Percentiles rank a stretch among this genome's conserved stretches.
Evolutionary conservation across 2,329 filamentous ascomycete genomes (phyloP).

Genomic region (Hirsutella minnesotensis): DNA sequence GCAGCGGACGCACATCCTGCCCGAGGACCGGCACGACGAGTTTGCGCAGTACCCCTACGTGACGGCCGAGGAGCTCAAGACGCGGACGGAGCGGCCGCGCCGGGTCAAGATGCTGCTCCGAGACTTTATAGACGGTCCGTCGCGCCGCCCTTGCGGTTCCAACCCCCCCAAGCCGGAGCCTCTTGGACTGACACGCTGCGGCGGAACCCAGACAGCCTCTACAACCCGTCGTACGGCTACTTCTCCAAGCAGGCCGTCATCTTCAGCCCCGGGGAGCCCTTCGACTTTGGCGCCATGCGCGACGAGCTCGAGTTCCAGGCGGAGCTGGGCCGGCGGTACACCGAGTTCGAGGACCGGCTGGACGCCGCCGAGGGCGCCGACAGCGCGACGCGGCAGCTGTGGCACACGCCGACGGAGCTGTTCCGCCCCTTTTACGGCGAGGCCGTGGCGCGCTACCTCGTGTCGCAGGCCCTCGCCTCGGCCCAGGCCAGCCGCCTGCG

Average conservation of each 20-base stretch:
- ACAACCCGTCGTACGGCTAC: conserved; percentile 91
- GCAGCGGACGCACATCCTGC: conserved; percentile 65
- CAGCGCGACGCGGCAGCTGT: conserved; percentile 73
- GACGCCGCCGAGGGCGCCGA: conserved; percentile 51
- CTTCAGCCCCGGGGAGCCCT: conserved; percentile 84
- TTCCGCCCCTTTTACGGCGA: conserved; percentile 96
- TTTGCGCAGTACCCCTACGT: conserved; percentile 75
- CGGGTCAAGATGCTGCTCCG: conserved; percentile 94
- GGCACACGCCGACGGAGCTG: conserved; percentile 96
- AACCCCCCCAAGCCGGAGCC: no score
- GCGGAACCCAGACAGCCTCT: conserved; percentile 64
- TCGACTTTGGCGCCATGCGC: conserved; percentile 69
- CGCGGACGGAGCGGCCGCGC: conserved; percentile 62
- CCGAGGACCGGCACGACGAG: conserved; percentile 67
- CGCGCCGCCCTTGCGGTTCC: no score
- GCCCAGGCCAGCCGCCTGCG: conserved; percentile 64
- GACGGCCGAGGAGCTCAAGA: conserved; percentile 66
- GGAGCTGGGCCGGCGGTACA: conserved; percentile 68
- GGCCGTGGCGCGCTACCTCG: conserved; percentile 88
- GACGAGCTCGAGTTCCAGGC: conserved; percentile 80
- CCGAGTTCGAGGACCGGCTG: conserved; percentile 77
- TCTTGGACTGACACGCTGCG: no score
- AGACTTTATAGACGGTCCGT: conserved; percentile 88
- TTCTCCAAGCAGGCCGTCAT: conserved; percentile 95
- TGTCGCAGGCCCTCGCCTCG: conserved; percentile 74